Conservation (phyloP, 768 basidiomycete genomes). For the Galerina sulciceps region DNA sequence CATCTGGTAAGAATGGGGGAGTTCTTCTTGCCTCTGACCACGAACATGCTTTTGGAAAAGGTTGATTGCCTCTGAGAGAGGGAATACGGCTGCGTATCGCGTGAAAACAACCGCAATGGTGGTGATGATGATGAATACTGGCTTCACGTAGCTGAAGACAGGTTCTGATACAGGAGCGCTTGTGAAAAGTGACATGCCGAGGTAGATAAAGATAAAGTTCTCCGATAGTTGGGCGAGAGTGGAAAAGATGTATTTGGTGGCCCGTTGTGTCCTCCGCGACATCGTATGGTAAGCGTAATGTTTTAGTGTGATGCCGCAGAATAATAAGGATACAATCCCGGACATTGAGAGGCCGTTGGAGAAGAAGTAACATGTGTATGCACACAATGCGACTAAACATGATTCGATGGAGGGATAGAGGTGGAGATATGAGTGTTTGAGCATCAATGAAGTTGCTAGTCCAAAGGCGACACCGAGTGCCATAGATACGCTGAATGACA, state of each 20-base stretch:
- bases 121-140: conserved; percentile 91
- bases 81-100: conserved; percentile 95
- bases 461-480: conserved; percentile 92
- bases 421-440: conserved; percentile 91
- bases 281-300: conserved; percentile 99
- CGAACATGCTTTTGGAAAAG: conserved; percentile 83
- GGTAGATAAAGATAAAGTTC: conserved; percentile 99
- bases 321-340: conserved; percentile 96
- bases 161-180: conserved; percentile 76
- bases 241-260: conserved; percentile 94
- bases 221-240: conserved; percentile 94
- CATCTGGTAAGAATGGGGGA: conserved; percentile 99
- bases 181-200: conserved; percentile 96
- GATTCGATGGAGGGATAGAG: conserved; percentile 94
- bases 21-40: conserved; percentile 85
- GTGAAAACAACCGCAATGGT: conserved; percentile 93
- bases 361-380: conserved; percentile 98
- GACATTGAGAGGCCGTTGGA: conserved; percentile 95
- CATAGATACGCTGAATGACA: conserved; percentile 95
- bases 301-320: conserved; percentile 98
- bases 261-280: conserved; percentile 92
- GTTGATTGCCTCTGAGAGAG: conserved; percentile 93
- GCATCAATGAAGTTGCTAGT: conserved; percentile 85
- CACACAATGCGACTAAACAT: conserved; percentile 92
- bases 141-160: conserved; percentile 88